Evolutionary conservation across 2,329 filamentous ascomycete species (phyloP).

Genomic region (Pyrenophora seminiperda): DNA sequence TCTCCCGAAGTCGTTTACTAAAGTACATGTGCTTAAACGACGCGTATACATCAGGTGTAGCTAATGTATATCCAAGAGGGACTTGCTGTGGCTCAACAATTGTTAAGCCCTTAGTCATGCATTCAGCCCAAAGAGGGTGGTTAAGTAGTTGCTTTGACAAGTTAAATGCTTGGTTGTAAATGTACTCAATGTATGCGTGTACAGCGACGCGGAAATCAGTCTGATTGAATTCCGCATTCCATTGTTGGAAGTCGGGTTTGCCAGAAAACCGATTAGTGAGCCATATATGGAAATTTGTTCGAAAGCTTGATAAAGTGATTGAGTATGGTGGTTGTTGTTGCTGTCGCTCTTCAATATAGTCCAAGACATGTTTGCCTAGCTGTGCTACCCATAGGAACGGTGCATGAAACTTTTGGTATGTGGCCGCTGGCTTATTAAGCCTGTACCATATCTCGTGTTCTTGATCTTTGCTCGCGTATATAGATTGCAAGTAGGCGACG

Average conservation of each 20-base stretch:
- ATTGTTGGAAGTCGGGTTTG: conserved; percentile 55
- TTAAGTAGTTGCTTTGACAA: conserved; percentile 41
- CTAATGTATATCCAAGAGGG: conserved; percentile 58
- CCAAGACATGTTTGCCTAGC: conserved; percentile 72
- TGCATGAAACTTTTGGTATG: conserved; percentile 66
- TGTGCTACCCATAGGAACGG: conserved; percentile 74
- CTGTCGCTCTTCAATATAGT: conserved; percentile 58
- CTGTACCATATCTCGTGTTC: conserved; percentile 65
- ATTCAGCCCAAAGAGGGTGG: conserved; percentile 62
- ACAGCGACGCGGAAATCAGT: conserved; percentile 69
- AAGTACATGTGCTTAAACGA: conserved; percentile 70
- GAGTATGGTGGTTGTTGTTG: conserved; percentile 21
- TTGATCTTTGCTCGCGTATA: conserved; percentile 25
- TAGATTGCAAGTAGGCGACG: conserved; percentile 69
- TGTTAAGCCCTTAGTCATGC: conserved; percentile 16
- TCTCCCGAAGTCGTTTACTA: conserved; percentile 55
- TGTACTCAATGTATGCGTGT: conserved; percentile 64
- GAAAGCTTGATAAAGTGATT: conserved; percentile 64
- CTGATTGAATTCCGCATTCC: conserved; percentile 55
- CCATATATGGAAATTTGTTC: conserved; percentile 63
- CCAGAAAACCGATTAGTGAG: conserved; percentile 53
- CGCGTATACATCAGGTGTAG: conserved; percentile 70
- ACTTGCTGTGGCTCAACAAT: conserved; percentile 24
- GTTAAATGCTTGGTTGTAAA: conserved; percentile 67
- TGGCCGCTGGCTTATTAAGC: conserved; percentile 59